Conservation (phyloP, 2,329 filamentous ascomycete species). For the Botryotinia globosa region DNA sequence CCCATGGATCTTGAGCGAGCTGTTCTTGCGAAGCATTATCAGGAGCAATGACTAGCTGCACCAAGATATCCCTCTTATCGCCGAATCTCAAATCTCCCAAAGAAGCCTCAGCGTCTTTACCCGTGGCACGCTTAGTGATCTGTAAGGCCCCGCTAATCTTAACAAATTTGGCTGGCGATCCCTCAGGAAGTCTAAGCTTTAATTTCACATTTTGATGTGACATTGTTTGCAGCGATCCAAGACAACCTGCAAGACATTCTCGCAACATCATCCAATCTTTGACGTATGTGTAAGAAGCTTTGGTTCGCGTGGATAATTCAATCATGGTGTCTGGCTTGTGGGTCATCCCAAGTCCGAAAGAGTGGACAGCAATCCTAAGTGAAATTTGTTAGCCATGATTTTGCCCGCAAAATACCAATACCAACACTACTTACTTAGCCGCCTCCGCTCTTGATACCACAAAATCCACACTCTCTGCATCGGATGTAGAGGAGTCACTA, state of each 20-base stretch:
- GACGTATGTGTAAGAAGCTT: conserved; percentile 95
- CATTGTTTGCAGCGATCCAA: conserved; percentile 86
- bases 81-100: conserved; percentile 92
- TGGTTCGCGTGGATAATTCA: conserved; percentile 89
- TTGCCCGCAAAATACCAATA: neutral
- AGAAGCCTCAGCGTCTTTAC: conserved; percentile 87
- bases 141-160: conserved; percentile 97
- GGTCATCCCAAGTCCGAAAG: conserved; percentile 91
- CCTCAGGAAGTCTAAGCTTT: conserved; percentile 89
- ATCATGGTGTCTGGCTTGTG: conserved; percentile 99
- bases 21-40: conserved; percentile 78
- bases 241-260: conserved; percentile 89
- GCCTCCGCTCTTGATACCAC: conserved; percentile 95
- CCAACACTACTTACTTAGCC: conserved; percentile 68
- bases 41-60: conserved; percentile 88
- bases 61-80: conserved; percentile 89
- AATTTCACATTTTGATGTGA: conserved; percentile 99
- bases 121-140: conserved; percentile 93
- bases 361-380: conserved; percentile 82
- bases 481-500: conserved; percentile 93
- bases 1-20: conserved; percentile 91
- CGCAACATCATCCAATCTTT: conserved; percentile 99
- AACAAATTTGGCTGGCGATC: conserved; percentile 95
- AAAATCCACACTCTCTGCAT: conserved; percentile 94
- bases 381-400: conserved; percentile 32